Base-by-base conservation (phyloP, 2,329 filamentous ascomycete genomes). In the Fusarium sublunatum region DNA sequence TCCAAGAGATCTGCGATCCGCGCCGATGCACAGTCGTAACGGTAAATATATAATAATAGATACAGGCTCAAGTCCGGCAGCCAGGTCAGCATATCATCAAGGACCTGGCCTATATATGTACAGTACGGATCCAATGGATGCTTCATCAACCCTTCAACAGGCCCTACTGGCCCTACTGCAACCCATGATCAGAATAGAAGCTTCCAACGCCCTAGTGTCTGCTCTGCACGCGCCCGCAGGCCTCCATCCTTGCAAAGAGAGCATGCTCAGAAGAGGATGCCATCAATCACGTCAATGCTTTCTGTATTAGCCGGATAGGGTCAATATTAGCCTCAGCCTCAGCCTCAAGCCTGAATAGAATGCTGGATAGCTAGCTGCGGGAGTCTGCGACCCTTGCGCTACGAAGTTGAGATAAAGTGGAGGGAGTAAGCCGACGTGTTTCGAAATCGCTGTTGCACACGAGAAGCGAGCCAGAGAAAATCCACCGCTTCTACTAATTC, bases 361-460 rank as follows among this genome's bases (percentile, higher is more conserved):
- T 36, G 36, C 49, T 61, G 53, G 58, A 65, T 19, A 19, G 19
- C 19, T 19, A 55, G 62, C 22, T 31, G 53, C 45, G 45, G 54
- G 45, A 63, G 62, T 52, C 48, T 65, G 62, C 65, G 62, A 62
- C 48, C 58, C 62, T 50, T 35, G 31, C 36, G 40, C 25, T 39
- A 39, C 42, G 58, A 59, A 55, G 58, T 32, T 35, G 58, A 53
- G 38, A 48, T 52, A 64, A 58, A 61, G 66, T 65, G 67, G 67
- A 69, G 61, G 56, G 13, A 50, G 47, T 53, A 56, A 59, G 56
- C 60, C 54, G 47, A 58, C 51, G 59, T 54, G 67, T 69, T 70
- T 69, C 67, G 67, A 70, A 70, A 70, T 65, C 59, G 38, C 67
- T 65, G 65, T 67, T 51, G 57, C 51, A 10, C 3, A 28, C 26